Evolutionary conservation across 768 basidiomycete genomes (phyloP).

Genomic region (Psilocybe subaeruginosa): DNA sequence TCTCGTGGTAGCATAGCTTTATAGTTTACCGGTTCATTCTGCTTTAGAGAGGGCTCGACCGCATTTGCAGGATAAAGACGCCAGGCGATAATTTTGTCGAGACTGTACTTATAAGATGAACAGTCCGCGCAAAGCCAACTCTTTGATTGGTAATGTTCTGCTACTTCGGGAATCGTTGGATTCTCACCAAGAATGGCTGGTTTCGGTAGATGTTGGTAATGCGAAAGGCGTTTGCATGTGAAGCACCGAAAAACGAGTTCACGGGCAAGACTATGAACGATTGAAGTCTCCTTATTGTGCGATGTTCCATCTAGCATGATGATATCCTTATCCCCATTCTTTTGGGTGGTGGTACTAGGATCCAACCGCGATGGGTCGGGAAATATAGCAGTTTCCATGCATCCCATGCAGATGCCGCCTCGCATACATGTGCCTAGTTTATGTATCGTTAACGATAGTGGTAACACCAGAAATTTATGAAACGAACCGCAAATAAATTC

Average conservation of each 20-base stretch:
- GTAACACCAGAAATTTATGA: not conserved
- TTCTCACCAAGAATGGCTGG: constrained; percentile 41
- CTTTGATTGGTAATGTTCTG: constrained; percentile 60
- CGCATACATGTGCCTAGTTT: constrained; percentile 60
- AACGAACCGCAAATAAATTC: constrained; percentile 73
- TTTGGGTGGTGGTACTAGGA: constrained; percentile 1
- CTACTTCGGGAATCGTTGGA: constrained; percentile 47
- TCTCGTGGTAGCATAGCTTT: constrained; percentile 78
- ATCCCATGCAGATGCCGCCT: constrained; percentile 80
- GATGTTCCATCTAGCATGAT: constrained; percentile 36
- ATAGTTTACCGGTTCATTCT: constrained; percentile 44
- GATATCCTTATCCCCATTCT: constrained; percentile 26
- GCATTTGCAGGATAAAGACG: constrained; percentile 75
- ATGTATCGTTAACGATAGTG: not conserved
- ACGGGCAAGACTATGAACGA: constrained; percentile 20
- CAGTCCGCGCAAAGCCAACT: constrained; percentile 82
- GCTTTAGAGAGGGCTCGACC: constrained; percentile 46
- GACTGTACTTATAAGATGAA: constrained; percentile 61
- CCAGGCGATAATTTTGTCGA: constrained; percentile 94
- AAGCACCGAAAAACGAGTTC: constrained; percentile 81
- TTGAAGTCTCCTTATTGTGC: constrained; percentile 5
- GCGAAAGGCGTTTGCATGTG: constrained; percentile 80
- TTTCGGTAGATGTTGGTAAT: constrained; percentile 73
- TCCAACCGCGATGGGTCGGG: constrained; percentile 37
- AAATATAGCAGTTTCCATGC: constrained; percentile 57